A percentile compares a stretch with the other conserved stretches of the same genome.
phyloP scores from a whole-genome alignment of 2,329 filamentous ascomycete species.

The Aspergillus piperis region DNA sequence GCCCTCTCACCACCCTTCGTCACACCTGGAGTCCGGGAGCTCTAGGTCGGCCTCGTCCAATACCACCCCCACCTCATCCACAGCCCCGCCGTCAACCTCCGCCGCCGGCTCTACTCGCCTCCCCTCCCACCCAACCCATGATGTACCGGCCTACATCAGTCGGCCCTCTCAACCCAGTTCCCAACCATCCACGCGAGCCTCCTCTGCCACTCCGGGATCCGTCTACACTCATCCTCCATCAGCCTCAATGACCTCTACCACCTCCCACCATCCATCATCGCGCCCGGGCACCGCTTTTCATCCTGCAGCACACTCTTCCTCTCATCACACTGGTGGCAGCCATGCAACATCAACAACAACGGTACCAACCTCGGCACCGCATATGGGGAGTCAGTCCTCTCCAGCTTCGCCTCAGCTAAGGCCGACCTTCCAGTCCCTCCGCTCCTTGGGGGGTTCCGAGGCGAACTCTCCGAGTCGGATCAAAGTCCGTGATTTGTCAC shows the following conservation, averaged over 20 bases:
- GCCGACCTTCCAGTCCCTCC: conserved; percentile 47
- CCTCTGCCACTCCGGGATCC: conserved; percentile 25
- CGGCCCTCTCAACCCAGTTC: conserved; percentile 29
- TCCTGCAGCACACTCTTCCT: conserved; percentile 18
- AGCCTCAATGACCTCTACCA: conserved; percentile 53
- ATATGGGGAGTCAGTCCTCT: conserved; percentile 35
- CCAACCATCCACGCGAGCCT: conserved; percentile 26
- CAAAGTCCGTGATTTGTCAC: conserved; percentile 82
- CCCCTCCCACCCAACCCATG: conserved; percentile 30
- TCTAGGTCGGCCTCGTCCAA: conserved; percentile 37
- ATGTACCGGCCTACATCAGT: conserved; percentile 41
- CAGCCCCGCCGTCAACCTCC: conserved; percentile 38
- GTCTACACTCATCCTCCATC: conserved; percentile 27
- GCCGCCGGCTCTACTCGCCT: conserved; percentile 36
- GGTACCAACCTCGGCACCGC: conserved; percentile 29
- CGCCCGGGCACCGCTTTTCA: conserved; percentile 20
- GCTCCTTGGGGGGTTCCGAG: conserved; percentile 46
- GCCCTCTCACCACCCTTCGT: conserved; percentile 28
- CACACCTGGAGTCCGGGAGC: conserved; percentile 27
- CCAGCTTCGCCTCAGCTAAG: conserved; percentile 50
- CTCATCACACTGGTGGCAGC: conserved; percentile 25
- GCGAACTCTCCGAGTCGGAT: conserved; percentile 61
- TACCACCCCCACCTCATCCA: conserved; percentile 39
- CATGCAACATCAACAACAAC: conserved; percentile 30
- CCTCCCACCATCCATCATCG: conserved; percentile 33